Base-by-base conservation (phyloP, 1,139 yeast species). In the Hyphopichia pseudoburtonii region DNA sequence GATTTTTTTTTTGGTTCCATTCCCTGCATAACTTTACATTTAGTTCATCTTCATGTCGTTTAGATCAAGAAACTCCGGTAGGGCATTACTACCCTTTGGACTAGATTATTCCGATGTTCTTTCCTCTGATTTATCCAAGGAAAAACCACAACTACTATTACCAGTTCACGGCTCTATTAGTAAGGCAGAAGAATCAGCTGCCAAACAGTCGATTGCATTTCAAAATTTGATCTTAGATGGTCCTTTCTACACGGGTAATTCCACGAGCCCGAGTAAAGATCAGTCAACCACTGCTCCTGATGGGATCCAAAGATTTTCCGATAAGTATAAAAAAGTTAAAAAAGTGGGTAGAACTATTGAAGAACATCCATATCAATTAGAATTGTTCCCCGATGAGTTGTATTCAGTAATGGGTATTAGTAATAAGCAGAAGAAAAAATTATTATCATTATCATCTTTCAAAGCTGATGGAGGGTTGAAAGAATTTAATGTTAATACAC, bases 311-410 rank as follows among this genome's bases (percentile, higher is more conserved):
- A 70, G 95, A 50, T 85, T 84, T 54, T 77, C 89, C 3, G 95
- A 86, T 56, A 73, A 70, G 52, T 86, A 83, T 56, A 71, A 84
- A 47, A 84, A 84, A 54, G 82, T 79, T 45, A 76, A 86, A 40
- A 82, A 78, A 51, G 75, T 82, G n/a, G 92, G 92, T 1, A 73
- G 84, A 39, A 81, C 94, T 3, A 77, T 86, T 14, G 85, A 83
- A 46, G 95, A 86, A 41, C 94, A 87, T 62, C 96, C 96, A 1
- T 88, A 83, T 56, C 75, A 76, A 43, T 50, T 76, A 19, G 80
- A 77, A 39, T 73, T 85, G 44, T 87, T 90, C 59, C 97, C 97
- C 1, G 72, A 69, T 18, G 97, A 92, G 57, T 66, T 92, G 40
- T 82, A 86, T 48, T 64, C 74, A 18, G 87, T 83, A 23, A 80